phyloP scores from a whole-genome alignment of 2,329 filamentous ascomycete species.

The Furcasterigmium sp. region DNA sequence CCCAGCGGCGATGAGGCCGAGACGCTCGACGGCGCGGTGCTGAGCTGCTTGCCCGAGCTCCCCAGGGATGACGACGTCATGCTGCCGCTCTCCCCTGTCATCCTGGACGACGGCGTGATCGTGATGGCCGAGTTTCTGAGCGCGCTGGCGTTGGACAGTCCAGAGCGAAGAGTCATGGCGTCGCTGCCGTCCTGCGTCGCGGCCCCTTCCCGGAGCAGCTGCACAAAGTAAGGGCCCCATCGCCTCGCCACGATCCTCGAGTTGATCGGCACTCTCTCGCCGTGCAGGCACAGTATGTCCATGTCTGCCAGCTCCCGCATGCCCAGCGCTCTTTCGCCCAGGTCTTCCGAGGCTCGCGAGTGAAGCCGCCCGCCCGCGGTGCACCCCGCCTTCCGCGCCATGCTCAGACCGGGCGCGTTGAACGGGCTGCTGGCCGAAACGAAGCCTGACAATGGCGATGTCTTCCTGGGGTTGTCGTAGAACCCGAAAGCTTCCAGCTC shows the following conservation, averaged over 20 bases:
- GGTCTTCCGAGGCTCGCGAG: conserved; percentile 72
- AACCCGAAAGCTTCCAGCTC: conserved; percentile 96
- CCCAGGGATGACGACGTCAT: conserved; percentile 31
- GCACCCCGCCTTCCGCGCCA: conserved; percentile 55
- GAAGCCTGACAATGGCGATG: conserved; percentile 74
- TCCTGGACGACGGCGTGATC: conserved; percentile 66
- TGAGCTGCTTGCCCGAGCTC: conserved; percentile 34
- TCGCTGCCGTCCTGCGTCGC: conserved; percentile 69
- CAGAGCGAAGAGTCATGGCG: conserved; percentile 67
- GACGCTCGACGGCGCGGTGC: conserved; percentile 37
- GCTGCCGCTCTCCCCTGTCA: conserved; percentile 37
- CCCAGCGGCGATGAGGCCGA: conserved; percentile 17
- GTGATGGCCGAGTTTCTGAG: conserved; percentile 78
- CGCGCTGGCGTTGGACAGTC: conserved; percentile 44
- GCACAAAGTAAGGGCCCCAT: conserved; percentile 96
- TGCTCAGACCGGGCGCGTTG: conserved; percentile 49
- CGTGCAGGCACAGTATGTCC: conserved; percentile 89
- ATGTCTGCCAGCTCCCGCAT: conserved; percentile 90
- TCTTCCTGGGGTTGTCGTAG: conserved; percentile 88
- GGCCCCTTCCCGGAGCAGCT: conserved; percentile 78
- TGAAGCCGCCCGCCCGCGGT: conserved; percentile 73
- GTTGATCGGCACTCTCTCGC: conserved; percentile 89
- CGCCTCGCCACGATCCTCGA: conserved; percentile 80
- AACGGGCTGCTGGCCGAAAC: conserved; percentile 74
- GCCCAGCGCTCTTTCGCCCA: conserved; percentile 74